Evolutionary conservation across 2,329 filamentous ascomycete species (phyloP).

Genomic region (Phaeoacremonium minimum): DNA sequence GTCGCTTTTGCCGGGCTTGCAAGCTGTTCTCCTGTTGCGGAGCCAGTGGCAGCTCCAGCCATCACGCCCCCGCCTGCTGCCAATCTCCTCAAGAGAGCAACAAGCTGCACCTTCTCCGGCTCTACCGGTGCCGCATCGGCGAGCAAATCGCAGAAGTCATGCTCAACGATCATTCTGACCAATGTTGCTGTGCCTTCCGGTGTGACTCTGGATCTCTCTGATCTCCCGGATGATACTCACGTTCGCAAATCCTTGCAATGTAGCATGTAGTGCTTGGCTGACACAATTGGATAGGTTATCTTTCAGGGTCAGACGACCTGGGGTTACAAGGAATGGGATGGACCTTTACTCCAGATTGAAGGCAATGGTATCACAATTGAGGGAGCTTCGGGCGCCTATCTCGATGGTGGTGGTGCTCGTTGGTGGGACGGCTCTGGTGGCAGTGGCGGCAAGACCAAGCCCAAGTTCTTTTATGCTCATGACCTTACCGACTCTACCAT

Average conservation of each 20-base stretch:
- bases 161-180: constrained; percentile 46
- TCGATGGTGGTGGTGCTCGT: constrained; percentile 49
- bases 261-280: too few species aligned
- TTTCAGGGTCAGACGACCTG: constrained; percentile 64
- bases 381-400: constrained; percentile 43
- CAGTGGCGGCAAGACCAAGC: constrained; percentile 58
- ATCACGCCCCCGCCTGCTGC: constrained; percentile 6
- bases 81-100: constrained; percentile 8
- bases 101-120: constrained; percentile 49
- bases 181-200: constrained; percentile 52
- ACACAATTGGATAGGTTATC: constrained; percentile 40
- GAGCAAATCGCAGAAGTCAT: constrained; percentile 41
- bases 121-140: constrained; percentile 32
- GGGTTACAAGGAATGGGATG: constrained; percentile 60
- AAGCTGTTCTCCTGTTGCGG: constrained; percentile 5
- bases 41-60: constrained; percentile 3
- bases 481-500: constrained; percentile 43
- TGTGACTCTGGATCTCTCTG: constrained; percentile 51
- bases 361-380: constrained; percentile 50
- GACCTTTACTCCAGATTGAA: constrained; percentile 57
- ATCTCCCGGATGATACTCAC: constrained; percentile 39
- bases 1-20: too few species aligned
- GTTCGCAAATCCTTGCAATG: constrained; percentile 21
- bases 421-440: constrained; percentile 59
- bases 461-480: constrained; percentile 55